A percentile compares a stretch with the other conserved stretches of the same genome.
phyloP scores from a whole-genome alignment of 108 stramenopile genomes.

The Nannochloropsis oceanica region DNA sequence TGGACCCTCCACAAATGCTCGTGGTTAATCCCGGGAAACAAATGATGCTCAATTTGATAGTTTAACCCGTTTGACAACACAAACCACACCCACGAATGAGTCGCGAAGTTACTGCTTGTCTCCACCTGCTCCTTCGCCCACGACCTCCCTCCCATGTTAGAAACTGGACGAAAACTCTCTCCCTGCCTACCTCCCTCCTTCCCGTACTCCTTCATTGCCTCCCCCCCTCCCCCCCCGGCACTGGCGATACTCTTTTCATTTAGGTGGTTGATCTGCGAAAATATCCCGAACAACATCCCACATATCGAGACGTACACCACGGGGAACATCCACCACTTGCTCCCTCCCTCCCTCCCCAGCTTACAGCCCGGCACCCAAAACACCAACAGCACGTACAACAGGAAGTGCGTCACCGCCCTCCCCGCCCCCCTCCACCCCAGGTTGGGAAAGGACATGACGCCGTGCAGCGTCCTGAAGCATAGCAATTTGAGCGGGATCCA shows the following conservation, averaged over 20 bases:
- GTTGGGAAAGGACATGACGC: slow-evolving; percentile 19
- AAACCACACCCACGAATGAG: slow-evolving; percentile 35
- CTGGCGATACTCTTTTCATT: slow-evolving; percentile 34
- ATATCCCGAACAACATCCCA: slow-evolving; percentile 49
- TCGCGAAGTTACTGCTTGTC: slow-evolving; percentile 50
- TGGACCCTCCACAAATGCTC: not conserved
- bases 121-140: slow-evolving; percentile 50
- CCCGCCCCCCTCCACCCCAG: slow-evolving; percentile 38
- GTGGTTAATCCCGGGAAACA: slow-evolving; percentile 14
- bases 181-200: not conserved
- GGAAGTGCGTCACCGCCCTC: slow-evolving; percentile 27
- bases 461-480: slow-evolving; percentile 1
- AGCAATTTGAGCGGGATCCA: slow-evolving; percentile 44
- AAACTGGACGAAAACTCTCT: not conserved
- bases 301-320: not conserved
- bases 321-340: not conserved
- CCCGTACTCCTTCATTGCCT: not conserved
- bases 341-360: slow-evolving; percentile 1
- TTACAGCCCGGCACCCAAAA: slow-evolving; percentile 34
- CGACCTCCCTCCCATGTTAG: not conserved
- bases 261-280: slow-evolving; percentile 49
- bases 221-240: not conserved
- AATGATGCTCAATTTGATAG: slow-evolving; percentile 16
- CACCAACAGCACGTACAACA: slow-evolving; percentile 31
- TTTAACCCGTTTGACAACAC: slow-evolving; percentile 36